Evolutionary conservation across 1,284 basidiomycete species (phyloP).

Genomic region (Earliella scabrosa): DNA sequence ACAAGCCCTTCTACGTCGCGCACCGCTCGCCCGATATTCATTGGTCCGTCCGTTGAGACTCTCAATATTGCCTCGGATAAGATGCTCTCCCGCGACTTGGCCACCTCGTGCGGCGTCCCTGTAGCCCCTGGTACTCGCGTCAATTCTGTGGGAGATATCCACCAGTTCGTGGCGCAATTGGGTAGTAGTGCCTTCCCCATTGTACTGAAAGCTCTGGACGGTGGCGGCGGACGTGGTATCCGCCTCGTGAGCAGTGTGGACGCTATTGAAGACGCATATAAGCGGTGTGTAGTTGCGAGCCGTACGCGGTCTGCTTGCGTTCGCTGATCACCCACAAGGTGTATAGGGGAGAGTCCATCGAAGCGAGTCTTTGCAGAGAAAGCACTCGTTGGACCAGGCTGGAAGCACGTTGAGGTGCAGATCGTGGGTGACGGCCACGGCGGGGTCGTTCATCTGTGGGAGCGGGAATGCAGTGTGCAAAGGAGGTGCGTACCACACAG

Average conservation of each 20-base stretch:
- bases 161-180: conserved; percentile 33
- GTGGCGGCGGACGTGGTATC: conserved; percentile 61
- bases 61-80: conserved; percentile 56
- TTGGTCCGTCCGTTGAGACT: conserved; percentile 49
- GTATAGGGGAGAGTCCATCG: conserved; percentile 45
- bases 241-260: conserved; percentile 37
- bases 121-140: conserved; percentile 49
- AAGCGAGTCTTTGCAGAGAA: conserved; percentile 44
- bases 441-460: conserved; percentile 17
- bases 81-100: conserved; percentile 54
- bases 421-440: conserved; percentile 19
- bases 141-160: conserved; percentile 38
- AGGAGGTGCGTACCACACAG: conserved; percentile 13
- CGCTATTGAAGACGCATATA: conserved; percentile 46
- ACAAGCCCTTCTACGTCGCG: background rate
- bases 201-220: conserved; percentile 60
- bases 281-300: conserved; percentile 24
- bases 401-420: conserved; percentile 25
- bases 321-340: conserved; percentile 15
- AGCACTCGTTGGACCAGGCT: conserved; percentile 31
- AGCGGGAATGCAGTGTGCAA: conserved; percentile 24
- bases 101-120: conserved; percentile 44
- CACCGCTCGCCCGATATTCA: conserved; percentile 43
- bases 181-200: conserved; percentile 46
- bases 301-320: no score